Base-by-base conservation (phyloP, 495 filamentous ascomycete genomes). In the Apiosordaria backusii region DNA sequence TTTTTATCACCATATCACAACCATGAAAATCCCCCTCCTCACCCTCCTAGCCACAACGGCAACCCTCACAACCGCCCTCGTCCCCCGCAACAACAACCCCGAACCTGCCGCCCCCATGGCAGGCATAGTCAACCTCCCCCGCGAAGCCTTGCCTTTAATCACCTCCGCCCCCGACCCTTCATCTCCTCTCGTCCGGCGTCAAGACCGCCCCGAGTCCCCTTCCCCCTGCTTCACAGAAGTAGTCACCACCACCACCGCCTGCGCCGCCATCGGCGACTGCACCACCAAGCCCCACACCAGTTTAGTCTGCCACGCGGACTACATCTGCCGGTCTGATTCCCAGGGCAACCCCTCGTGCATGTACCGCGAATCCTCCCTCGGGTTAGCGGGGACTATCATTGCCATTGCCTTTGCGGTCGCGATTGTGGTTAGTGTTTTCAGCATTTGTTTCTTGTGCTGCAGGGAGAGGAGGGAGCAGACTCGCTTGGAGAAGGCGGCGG, bases 291-390 rank as follows among this genome's bases (percentile, higher is more conserved):
- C 57, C 0, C 68, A 70, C 1, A 61, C 76, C 57, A 71, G 70
- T 1, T 19, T 67, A 9, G 74, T 77, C 58, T 85, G 83, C 76
- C 76, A 73, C 23, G 76, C 76, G 19, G 79, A 74, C n/a, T 69
- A 79, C 21, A 71, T 82, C 66, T 86, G 83, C 80, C 65, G 66
- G 57, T 65, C 62, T 15, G 71, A 79, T 72, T 25, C 16, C 58
- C 57, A 72, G 35, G 77, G 80, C 64, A 66, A 72, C 53, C 65
- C 69, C 61, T 65, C 67, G 53, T 85, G 84, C 79, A 82, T 84
- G 77, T 70, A 71, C 66, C 72, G 74, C 45, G 57, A 78, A 13
- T 70, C 80, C 67, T 3, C 10, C 4, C 74, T 83, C 9, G 72
- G 68, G 63, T 62, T 71, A 0, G 74, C 70, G 19, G 81, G 77